Evolutionary conservation across 305 asterid species (phyloP).

Genomic region (Fraxinus floribunda): DNA sequence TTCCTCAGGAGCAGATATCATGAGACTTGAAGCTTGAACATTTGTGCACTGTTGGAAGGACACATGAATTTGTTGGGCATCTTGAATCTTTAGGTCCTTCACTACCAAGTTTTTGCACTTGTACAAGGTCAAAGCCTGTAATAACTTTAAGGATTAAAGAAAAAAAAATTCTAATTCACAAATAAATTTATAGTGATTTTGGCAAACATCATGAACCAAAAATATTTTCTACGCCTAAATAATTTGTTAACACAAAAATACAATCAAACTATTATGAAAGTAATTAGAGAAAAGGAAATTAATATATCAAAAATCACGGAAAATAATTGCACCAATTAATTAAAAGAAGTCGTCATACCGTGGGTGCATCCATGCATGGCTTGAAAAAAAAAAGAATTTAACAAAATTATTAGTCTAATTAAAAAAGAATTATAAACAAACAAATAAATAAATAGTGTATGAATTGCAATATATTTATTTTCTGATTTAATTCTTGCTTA

Average conservation of each 20-base stretch:
- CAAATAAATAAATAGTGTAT: not conserved
- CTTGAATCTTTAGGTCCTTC: conserved; percentile 39
- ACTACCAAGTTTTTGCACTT: conserved; percentile 54
- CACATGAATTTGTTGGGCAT: conserved; percentile 71
- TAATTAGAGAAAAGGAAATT: too few species aligned
- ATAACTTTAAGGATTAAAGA: not conserved
- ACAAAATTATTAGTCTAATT: not conserved
- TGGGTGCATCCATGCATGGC: not conserved
- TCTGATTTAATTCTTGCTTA: conserved; percentile 17
- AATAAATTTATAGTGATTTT: not conserved
- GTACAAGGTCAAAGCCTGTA: conserved; percentile 69
- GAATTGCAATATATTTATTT: not conserved
- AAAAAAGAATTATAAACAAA: not conserved
- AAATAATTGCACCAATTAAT: too few species aligned
- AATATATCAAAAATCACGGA: too few species aligned
- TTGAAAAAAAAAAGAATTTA: conserved; percentile 19
- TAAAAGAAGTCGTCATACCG: too few species aligned
- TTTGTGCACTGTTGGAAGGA: conserved; percentile 46
- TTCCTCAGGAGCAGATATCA: conserved; percentile 47
- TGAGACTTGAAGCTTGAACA: conserved; percentile 46
- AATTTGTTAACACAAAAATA: too few species aligned
- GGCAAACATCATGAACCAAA: not conserved
- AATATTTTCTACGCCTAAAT: not conserved
- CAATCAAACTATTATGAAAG: not conserved
- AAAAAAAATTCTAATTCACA: not conserved